Base-by-base conservation (phyloP, 768 basidiomycete genomes). In the Pseudohyphozyma bogoriensis region DNA sequence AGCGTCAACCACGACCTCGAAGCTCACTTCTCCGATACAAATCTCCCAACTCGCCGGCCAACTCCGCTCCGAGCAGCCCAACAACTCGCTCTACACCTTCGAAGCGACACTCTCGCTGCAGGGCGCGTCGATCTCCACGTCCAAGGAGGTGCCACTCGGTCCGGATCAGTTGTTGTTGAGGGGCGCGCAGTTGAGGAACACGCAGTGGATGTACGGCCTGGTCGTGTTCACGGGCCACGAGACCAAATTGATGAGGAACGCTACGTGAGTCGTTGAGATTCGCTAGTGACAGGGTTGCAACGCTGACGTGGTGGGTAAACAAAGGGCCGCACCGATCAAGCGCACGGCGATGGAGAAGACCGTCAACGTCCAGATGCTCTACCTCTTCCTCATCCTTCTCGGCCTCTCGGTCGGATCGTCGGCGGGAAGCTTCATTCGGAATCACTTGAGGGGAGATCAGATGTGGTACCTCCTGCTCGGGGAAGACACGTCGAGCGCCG, bases 181-280 rank as follows among this genome's bases (percentile, higher is more conserved):
- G 35, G 95, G 95, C 1, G 92, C 95, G 32, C 95, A 99, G 72
- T 73, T 99, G 58, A 80, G 95, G 58, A 99, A 99, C 73, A 97
- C 95, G 3, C 83, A 86, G 12, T 99, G 95, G 95, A 81, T 87
- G 32, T 97, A 96, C 73, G 93, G 92, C 16, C 72, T 99, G 11
- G 85, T 85, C 36, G 86, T 97, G 44, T 96, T 90, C 68, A 93
- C 91, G 0, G 95, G 95, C 0, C 95, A 97, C 71, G 92, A 99
- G 77, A 97, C 95, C 24, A 99, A 99, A 74, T 75, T 99, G 39
- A 92, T 97, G 90, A 82, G 89, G 60, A 97, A 97, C 70, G 93
- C 95, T 45, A 96, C 92, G 90, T 91, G 70, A 76, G 89, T 78
- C 1, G 29, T 39, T 37, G 37, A 39, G 37, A 39, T 24, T 28